These are phyloP conservation scores for Zygosaccharomyces bisporus DNA, from an alignment of 805 yeast genomes.

Conservation along the genomic window DNA sequence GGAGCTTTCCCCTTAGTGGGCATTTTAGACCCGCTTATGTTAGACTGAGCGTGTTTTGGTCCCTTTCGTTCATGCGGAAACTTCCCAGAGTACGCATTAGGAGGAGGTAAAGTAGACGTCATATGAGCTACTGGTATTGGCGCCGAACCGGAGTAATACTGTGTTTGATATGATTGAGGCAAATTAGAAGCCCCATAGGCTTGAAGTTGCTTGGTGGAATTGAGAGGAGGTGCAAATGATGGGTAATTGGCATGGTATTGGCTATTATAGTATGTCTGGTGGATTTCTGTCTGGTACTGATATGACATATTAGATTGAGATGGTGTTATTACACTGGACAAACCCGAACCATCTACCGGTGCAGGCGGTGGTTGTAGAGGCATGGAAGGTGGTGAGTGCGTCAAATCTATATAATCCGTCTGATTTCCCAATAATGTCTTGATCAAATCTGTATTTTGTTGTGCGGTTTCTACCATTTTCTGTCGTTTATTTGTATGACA, in stretches of 20 bases:
- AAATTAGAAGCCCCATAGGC: background rate
- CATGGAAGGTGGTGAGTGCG: slow-evolving; percentile 1
- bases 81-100: background rate
- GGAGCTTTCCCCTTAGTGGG: slow-evolving; percentile 19
- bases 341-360: background rate
- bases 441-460: slow-evolving; percentile 16
- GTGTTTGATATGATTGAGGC: background rate
- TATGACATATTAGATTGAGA: too few relatives aligned
- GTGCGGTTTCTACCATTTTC: slow-evolving; percentile 13
- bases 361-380: background rate
- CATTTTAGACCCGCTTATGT: background rate
- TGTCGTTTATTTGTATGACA: background rate
- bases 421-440: slow-evolving; percentile 15
- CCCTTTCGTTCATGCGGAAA: background rate
- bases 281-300: slow-evolving; percentile 1
- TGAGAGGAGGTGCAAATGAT: background rate
- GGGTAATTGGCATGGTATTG: background rate
- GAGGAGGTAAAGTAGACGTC: background rate
- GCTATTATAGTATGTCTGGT: background rate
- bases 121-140: background rate
- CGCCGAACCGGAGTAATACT: background rate
- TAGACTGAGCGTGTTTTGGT: background rate
- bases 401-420: background rate
- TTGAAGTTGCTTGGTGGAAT: background rate
- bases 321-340: background rate